phyloP scores from a whole-genome alignment of 371 early-diverging fungal genomes.

The Mucor lusitanicus region DNA sequence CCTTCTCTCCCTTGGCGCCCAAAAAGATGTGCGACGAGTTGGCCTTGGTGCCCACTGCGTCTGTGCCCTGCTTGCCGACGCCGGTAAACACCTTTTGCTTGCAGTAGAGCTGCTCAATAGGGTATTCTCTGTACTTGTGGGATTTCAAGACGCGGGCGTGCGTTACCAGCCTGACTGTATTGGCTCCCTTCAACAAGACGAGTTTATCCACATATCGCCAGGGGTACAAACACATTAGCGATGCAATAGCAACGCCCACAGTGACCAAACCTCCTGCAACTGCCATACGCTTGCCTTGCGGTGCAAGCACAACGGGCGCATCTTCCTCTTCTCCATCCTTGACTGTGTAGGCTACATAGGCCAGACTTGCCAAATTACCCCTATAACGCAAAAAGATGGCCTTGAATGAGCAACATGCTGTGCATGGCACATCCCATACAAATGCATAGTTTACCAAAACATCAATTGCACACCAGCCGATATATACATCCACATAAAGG shows the following conservation, averaged over 20 bases:
- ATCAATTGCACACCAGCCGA: conserved; percentile 54
- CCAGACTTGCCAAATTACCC: conserved; percentile 55
- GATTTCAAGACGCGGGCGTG: conserved; percentile 40
- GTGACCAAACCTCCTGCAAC: conserved; percentile 44
- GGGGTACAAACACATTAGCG: conserved; percentile 54
- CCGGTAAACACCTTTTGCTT: conserved; percentile 51
- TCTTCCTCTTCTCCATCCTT: conserved; percentile 44
- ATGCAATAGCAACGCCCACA: conserved; percentile 45
- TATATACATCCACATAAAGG: conserved; percentile 48
- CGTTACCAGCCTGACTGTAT: conserved; percentile 33
- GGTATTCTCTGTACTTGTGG: conserved; percentile 41
- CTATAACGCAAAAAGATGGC: conserved; percentile 13
- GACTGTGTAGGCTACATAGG: conserved; percentile 44
- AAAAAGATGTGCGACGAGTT: conserved; percentile 45
- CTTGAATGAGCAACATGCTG: background rate
- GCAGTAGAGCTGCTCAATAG: conserved; percentile 39
- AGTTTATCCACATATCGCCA: conserved; percentile 52
- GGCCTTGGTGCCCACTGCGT: conserved; percentile 34
- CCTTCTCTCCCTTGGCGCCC: conserved; percentile 40
- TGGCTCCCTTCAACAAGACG: conserved; percentile 40
- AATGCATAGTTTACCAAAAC: conserved; percentile 36
- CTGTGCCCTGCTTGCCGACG: conserved; percentile 41
- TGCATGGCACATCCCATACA: background rate
- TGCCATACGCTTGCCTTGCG: conserved; percentile 39
- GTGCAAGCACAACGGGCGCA: conserved; percentile 43